These are phyloP conservation scores for Alternaria sp. DNA, from an alignment of 2,329 filamentous ascomycete genomes.

Conservation along the genomic window DNA sequence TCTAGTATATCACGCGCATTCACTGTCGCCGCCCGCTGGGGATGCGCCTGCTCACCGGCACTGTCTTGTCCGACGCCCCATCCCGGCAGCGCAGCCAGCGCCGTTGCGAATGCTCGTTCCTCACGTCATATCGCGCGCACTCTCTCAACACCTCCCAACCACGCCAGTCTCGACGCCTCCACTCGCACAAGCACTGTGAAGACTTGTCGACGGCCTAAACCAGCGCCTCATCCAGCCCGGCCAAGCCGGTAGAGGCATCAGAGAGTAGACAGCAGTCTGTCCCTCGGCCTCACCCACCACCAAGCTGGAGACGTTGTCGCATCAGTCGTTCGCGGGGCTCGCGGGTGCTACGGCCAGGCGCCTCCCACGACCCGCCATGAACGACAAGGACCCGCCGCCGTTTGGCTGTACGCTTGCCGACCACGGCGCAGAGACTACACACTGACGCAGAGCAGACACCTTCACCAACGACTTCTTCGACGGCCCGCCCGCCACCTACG, in stretches of 20 bases:
- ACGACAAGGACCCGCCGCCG: conserved; percentile 41
- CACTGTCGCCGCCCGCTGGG: conserved; percentile 15
- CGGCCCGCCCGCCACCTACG: conserved; percentile 15
- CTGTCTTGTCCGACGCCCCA: conserved; percentile 5
- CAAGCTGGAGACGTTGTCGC: conserved; percentile 35
- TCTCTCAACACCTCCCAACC: conserved; percentile 19
- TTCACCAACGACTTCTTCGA: conserved; percentile 35
- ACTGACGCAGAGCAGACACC: conserved; percentile 32
- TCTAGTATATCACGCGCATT: not conserved
- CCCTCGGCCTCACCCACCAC: not conserved
- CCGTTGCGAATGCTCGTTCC: conserved; percentile 9
- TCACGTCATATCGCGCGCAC: conserved; percentile 21
- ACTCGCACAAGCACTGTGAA: not conserved
- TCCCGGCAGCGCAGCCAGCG: not conserved
- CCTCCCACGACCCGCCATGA: conserved; percentile 38
- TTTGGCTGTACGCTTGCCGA: conserved; percentile 41
- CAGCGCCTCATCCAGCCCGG: not conserved
- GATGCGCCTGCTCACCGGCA: conserved; percentile 19
- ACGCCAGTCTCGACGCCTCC: not conserved
- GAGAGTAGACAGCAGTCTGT: not conserved
- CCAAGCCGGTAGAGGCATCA: not conserved
- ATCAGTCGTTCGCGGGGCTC: conserved; percentile 30
- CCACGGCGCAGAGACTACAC: not conserved
- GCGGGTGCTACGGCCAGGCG: conserved; percentile 33
- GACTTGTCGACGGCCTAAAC: not conserved